These are phyloP conservation scores for Sedum album DNA, from an alignment of 164 flowering plant species.

Conservation along the genomic window DNA sequence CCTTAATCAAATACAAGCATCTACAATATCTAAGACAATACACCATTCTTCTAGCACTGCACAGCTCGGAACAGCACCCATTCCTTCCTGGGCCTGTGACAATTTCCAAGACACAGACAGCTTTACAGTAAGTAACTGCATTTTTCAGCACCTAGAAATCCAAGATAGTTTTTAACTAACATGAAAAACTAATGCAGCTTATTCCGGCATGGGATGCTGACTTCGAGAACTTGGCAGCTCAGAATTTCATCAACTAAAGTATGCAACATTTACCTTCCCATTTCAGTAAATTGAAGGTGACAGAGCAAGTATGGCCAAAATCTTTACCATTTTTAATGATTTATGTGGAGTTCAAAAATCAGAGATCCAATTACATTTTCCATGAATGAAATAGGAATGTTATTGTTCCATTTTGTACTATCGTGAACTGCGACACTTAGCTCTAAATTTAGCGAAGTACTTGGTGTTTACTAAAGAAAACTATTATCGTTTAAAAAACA, in stretches of 20 bases:
- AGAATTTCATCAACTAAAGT: slow-evolving; percentile 42
- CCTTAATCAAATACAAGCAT: neutral
- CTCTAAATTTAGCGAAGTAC: no score
- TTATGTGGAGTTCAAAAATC: neutral
- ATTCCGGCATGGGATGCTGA: slow-evolving; percentile 59
- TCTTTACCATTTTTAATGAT: neutral
- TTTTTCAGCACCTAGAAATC: neutral
- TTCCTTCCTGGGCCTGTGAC: neutral
- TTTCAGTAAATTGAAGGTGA: slow-evolving; percentile 51
- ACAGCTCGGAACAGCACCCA: neutral
- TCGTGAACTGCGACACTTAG: no score
- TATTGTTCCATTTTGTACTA: no score
- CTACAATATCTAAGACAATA: neutral
- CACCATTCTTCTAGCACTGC: neutral
- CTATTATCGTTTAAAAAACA: no score
- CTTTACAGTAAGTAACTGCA: neutral
- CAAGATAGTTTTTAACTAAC: neutral
- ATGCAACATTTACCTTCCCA: slow-evolving; percentile 35
- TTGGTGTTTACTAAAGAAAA: no score
- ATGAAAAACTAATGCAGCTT: slow-evolving; percentile 14
- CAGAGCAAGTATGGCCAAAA: neutral
- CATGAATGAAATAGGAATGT: no score
- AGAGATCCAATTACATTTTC: neutral
- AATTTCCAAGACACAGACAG: neutral
- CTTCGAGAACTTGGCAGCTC: slow-evolving; percentile 40